Evolutionary conservation across 768 basidiomycete genomes (phyloP), one percentile per base, ranked within the genome.

Genomic region (Clavulina sp.): DNA sequence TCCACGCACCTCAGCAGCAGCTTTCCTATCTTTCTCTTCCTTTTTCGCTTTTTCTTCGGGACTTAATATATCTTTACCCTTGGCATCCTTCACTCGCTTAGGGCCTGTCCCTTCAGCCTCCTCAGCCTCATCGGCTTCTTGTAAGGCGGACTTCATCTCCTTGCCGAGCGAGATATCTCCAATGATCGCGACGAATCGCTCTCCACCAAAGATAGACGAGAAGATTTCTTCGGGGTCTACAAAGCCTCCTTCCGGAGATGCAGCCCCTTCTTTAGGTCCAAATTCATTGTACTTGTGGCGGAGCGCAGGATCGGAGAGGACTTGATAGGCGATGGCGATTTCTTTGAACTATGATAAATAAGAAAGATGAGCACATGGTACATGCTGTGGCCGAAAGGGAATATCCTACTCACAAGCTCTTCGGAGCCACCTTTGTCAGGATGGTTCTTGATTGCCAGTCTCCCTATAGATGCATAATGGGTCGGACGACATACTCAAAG

Each of bases 361-460:
- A 18, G 41, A 9, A n/a, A 23, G 48, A 21, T 36, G 31, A 30
- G 23, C 16, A 29, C 18, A 29, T 49, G 24, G 16, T 34, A 49
- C 7, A 29, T 33, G 7, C 19, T 38, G 19, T 2, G 1, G 19
- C 31, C 13, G 9, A 32, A 19, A 21, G 47, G 9, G 16, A 13
- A 21, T n/a, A 47, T 19, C 9, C 13, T 23, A 48, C 60, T 58
- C 55, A 66, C 66, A 30, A 52, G 56, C 54, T 86, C 86, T 59
- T 84, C 86, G 85, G 87, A 64, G 91, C 87, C 60, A 83, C 78
- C 0, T 77, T 91, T 91, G 73, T 91, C 87, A 0, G 87, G 87
- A 63, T 89, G 87, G 59, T 81, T 78, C 64, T 88, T 88, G 66
- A 93, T 89, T 2, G 88, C 88, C 48, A 87, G 71, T 4, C 81